Evolutionary conservation across 1,139 yeast species (phyloP), one percentile per base, ranked within the genome.

Genomic region (Suhomyces ambrosiae): DNA sequence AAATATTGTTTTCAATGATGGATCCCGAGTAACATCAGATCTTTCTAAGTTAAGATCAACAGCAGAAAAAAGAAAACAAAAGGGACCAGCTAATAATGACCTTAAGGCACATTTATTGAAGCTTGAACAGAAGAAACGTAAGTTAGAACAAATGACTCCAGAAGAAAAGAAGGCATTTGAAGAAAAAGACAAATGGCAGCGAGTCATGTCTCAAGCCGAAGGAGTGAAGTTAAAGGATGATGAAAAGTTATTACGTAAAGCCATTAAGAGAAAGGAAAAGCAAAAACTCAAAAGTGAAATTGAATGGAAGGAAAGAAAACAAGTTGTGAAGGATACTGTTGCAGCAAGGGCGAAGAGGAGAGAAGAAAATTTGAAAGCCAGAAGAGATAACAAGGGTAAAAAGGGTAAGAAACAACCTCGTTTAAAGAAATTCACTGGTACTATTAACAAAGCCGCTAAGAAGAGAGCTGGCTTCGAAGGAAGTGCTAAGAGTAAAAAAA

Each of bases 161-260:
- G 86, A 83, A 34, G 82, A 86, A 45, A 81, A 78, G 53, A 67
- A 70, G 25, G 74, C 76, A 42, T 64, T 75, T 23, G 76, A 75
- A 41, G 88, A 85, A 46, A 88, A 89, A 53, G 83, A 80, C 26
- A 80, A 82, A 53, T 92, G 99, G 99, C 81, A 79, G 52, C 75
- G 79, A 49, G 87, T 94, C 13, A 71, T 90, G 68, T 75, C 85
- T 23, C 92, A 85, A 54, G 90, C 95, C 3, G 96, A 89, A 62
- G 98, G 98, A 32, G 66, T 80, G 19, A 90, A 88, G 60, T 69
- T 90, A 33, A 86, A 85, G 53, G 97, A 94, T 60, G 95, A 92
- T 59, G 98, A 90, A 58, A 83, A 80, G 56, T 67, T 92, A 50
- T 74, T 94, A 60, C 84, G 82, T 53, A 90, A 88, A 60, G 87